phyloP scores from a whole-genome alignment of 352 stramenopile genomes.

The Thraustotheca clavata region DNA sequence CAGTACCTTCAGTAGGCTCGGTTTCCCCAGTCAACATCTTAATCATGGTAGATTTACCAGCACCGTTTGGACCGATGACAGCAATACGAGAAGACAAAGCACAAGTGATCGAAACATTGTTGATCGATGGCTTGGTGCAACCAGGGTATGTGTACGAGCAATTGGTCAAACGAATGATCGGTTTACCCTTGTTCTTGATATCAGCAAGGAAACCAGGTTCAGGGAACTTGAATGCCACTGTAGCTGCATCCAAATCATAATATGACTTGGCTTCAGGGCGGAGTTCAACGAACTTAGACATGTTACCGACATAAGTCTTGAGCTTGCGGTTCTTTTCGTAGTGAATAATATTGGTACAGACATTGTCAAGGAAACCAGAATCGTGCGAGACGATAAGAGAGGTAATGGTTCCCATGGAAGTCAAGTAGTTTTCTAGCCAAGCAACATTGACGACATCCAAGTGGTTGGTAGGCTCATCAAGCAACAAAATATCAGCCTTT shows the following conservation, averaged over 20 bases:
- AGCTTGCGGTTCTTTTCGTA: constrained; percentile 90
- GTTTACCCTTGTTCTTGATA: constrained; percentile 88
- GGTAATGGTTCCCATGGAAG: constrained; percentile 78
- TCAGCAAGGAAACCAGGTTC: constrained; percentile 82
- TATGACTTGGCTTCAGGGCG: constrained; percentile 85
- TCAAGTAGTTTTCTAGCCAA: constrained; percentile 90
- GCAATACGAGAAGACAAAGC: constrained; percentile 61
- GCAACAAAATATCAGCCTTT: constrained; percentile 93
- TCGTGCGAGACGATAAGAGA: constrained; percentile 95
- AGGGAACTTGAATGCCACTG: constrained; percentile 82
- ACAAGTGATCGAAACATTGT: constrained; percentile 70
- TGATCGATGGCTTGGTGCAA: constrained; percentile 68
- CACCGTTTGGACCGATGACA: constrained; percentile 82
- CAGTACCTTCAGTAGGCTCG: constrained; percentile 50
- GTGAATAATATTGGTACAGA: constrained; percentile 97
- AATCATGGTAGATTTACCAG: constrained; percentile 94
- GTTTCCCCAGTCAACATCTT: constrained; percentile 90
- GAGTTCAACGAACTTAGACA: constrained; percentile 76
- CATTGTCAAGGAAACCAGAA: constrained; percentile 95
- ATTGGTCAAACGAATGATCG: constrained; percentile 83
- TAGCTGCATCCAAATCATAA: constrained; percentile 79
- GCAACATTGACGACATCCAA: constrained; percentile 90
- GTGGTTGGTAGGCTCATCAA: constrained; percentile 95
- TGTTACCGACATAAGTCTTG: constrained; percentile 84
- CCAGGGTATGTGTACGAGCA: constrained; percentile 82